Conservation (phyloP, 768 basidiomycete species). For the Boletus tomentosulus region DNA sequence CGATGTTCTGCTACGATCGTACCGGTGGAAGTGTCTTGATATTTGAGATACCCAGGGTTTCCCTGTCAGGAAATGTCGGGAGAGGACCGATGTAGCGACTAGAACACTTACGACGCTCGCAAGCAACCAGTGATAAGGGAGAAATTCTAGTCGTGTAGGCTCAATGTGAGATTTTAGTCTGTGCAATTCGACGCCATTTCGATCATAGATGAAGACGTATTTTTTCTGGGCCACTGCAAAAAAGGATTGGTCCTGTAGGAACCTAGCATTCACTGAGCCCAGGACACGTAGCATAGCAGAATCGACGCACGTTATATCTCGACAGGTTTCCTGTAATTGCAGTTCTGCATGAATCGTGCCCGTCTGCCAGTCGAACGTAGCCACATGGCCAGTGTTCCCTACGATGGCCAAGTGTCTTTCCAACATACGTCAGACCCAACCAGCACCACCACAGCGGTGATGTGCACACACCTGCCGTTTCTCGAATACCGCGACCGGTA, state of each 20-base stretch:
- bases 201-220: slow-evolving; percentile 95
- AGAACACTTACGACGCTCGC: slow-evolving; percentile 64
- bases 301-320: slow-evolving; percentile 79
- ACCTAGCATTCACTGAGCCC: slow-evolving; percentile 41
- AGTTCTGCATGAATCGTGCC: slow-evolving; percentile 84
- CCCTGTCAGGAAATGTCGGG: slow-evolving; percentile 43
- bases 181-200: slow-evolving; percentile 90
- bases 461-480: slow-evolving; percentile 72
- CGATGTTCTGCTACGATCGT: slow-evolving; percentile 81
- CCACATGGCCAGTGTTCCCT: slow-evolving; percentile 79
- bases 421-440: not conserved
- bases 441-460: not conserved
- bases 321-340: slow-evolving; percentile 83
- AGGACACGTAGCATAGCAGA: not conserved
- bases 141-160: slow-evolving; percentile 83
- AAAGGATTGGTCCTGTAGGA: slow-evolving; percentile 88
- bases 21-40: slow-evolving; percentile 96
- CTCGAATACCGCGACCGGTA: slow-evolving; percentile 83
- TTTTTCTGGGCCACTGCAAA: slow-evolving; percentile 96
- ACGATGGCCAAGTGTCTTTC: slow-evolving; percentile 81
- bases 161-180: slow-evolving; percentile 81
- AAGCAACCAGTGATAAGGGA: slow-evolving; percentile 95
- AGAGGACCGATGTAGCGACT: not conserved
- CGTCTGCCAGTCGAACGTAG: slow-evolving; percentile 91
- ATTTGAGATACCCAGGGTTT: slow-evolving; percentile 88